Evolutionary conservation across 768 basidiomycete genomes (phyloP).

Genomic region (Serpula lacrymans): DNA sequence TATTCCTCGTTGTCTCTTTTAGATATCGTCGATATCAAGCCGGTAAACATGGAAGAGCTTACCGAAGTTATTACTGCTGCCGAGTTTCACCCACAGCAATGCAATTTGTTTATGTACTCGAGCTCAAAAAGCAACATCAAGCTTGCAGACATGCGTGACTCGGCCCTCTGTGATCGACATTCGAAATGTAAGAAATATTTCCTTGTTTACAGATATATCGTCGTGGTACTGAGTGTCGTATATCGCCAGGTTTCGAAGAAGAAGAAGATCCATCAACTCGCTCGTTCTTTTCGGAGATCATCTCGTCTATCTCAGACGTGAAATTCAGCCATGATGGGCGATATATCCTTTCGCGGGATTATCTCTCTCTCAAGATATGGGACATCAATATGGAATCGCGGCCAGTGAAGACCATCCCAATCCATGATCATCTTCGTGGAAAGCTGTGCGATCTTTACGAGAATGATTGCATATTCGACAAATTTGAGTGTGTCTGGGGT

Average conservation of each 20-base stretch:
- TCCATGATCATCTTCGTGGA: constrained; percentile 95
- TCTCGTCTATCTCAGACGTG: constrained; percentile 99
- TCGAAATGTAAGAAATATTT: constrained; percentile 95
- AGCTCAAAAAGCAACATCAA: constrained; percentile 99
- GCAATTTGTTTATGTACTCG: constrained; percentile 99
- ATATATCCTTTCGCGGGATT: constrained; percentile 95
- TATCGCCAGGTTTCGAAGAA: constrained; percentile 85
- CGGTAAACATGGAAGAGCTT: constrained; percentile 99
- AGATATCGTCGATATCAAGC: constrained; percentile 99
- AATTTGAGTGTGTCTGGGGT: constrained; percentile 98
- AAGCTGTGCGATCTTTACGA: constrained; percentile 99
- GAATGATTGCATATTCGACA: constrained; percentile 99
- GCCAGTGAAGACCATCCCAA: constrained; percentile 96
- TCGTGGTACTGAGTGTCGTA: constrained; percentile 9
- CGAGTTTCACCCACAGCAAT: constrained; percentile 96
- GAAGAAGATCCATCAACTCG: constrained; percentile 97
- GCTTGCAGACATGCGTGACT: constrained; percentile 98
- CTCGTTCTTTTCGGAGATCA: constrained; percentile 99
- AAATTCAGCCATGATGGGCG: constrained; percentile 98
- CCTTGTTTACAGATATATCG: constrained; percentile 18
- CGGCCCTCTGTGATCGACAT: constrained; percentile 92
- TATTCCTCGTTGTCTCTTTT: constrained; percentile 9
- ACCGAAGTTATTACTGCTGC: constrained; percentile 99
- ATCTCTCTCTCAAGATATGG: constrained; percentile 98
- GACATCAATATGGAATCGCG: constrained; percentile 98